Evolutionary conservation across 495 filamentous ascomycete genomes (phyloP).

Genomic region (Hypomontagnella submonticulosa): DNA sequence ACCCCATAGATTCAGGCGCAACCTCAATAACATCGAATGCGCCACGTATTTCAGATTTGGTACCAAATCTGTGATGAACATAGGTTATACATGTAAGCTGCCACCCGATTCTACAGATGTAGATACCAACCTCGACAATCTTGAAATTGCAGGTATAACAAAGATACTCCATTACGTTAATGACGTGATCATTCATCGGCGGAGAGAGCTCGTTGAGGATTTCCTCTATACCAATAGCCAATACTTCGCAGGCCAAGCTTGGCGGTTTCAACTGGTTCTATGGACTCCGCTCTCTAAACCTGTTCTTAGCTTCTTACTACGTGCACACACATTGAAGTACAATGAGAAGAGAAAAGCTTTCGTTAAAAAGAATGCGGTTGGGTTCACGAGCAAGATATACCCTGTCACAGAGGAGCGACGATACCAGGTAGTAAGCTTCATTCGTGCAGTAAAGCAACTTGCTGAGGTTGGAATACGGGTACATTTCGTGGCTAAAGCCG

Average conservation of each 20-base stretch:
- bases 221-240: slow-evolving; percentile 22
- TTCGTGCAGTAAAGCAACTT: slow-evolving; percentile 7
- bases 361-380: slow-evolving; percentile 1
- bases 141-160: slow-evolving; percentile 3
- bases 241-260: slow-evolving; percentile 22
- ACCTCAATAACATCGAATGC: background rate
- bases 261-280: slow-evolving; percentile 14
- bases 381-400: background rate
- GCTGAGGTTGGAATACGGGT: slow-evolving; percentile 19
- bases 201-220: background rate
- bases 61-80: background rate
- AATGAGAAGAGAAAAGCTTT: background rate
- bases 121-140: slow-evolving; percentile 28
- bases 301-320: slow-evolving; percentile 10
- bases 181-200: slow-evolving; percentile 10
- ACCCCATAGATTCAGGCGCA: slow-evolving; percentile 1
- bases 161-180: background rate
- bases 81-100: background rate
- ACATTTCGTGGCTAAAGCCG: background rate
- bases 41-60: background rate
- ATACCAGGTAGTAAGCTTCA: slow-evolving; percentile 3
- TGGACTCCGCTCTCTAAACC: background rate
- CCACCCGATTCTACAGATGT: background rate
- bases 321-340: slow-evolving; percentile 13
- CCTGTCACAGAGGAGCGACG: slow-evolving; percentile 24